Evolutionary conservation across 345 rosid genomes (phyloP).

Genomic region (Carallia brachiata): DNA sequence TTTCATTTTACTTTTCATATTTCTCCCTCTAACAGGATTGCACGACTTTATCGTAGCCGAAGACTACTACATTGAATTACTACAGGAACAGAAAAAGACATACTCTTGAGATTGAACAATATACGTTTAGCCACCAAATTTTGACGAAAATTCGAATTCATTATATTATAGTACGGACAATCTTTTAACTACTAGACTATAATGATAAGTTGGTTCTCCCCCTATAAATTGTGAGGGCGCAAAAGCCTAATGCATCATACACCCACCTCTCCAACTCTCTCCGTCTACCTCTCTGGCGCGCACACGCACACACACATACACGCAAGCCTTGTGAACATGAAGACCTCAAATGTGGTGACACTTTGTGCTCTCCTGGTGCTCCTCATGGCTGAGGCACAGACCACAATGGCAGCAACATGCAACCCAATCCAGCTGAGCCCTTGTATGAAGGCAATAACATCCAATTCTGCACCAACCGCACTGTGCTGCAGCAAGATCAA

Average conservation of each 20-base stretch:
- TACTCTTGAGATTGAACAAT: too few relatives aligned
- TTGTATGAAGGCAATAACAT: conserved; percentile 72
- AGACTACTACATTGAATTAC: too few relatives aligned
- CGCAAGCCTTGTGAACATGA: conserved; percentile 29
- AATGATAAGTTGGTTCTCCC: not conserved
- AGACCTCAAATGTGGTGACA: conserved; percentile 39
- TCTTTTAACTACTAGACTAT: too few relatives aligned
- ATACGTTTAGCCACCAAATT: too few relatives aligned
- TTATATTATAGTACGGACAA: too few relatives aligned
- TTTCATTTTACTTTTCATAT: not conserved
- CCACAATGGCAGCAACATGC: conserved; percentile 69
- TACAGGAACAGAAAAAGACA: too few relatives aligned
- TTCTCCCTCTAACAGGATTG: conserved; percentile 13
- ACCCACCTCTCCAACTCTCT: conserved; percentile 13
- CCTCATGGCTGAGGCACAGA: conserved; percentile 38
- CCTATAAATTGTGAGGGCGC: conserved; percentile 54
- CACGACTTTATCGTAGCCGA: too few relatives aligned
- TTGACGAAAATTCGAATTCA: too few relatives aligned
- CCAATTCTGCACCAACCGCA: conserved; percentile 62
- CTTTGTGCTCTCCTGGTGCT: conserved; percentile 43
- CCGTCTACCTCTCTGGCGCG: not conserved
- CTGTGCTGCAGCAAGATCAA: conserved; percentile 75
- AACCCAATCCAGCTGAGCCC: conserved; percentile 74
- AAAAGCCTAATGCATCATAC: conserved; percentile 16
- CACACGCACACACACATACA: too few relatives aligned